Conservation (phyloP, 176 grass and related monocot species). For the bread wheat (Triticum aestivum) region IWGSC_CS_RefSeq_v2.1 NC_057813.1:731422109-731422608, state of each 20-base stretch:
- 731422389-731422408: not conserved
- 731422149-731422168: constrained; percentile 4
- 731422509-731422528: not conserved
- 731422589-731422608: not conserved
- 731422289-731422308: not conserved
- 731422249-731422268: constrained; percentile 17
- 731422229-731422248: constrained; percentile 4
- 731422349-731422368: not conserved
- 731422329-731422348: not conserved
- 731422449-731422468: not conserved
- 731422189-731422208: not conserved
- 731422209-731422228: constrained; percentile 32
- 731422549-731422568: not conserved
- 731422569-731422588: not conserved
- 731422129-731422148: not conserved
- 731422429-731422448: not conserved
- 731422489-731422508: not conserved
- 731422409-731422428: not conserved
- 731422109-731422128: not conserved
- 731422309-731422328: not conserved
- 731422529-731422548: not conserved
- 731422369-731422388: not conserved
- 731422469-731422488: not conserved
- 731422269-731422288: not conserved
- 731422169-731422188: not conserved